These are phyloP conservation scores for Myxozyma nipponensis DNA, from an alignment of 805 yeast genomes.

Conservation along the genomic window DNA sequence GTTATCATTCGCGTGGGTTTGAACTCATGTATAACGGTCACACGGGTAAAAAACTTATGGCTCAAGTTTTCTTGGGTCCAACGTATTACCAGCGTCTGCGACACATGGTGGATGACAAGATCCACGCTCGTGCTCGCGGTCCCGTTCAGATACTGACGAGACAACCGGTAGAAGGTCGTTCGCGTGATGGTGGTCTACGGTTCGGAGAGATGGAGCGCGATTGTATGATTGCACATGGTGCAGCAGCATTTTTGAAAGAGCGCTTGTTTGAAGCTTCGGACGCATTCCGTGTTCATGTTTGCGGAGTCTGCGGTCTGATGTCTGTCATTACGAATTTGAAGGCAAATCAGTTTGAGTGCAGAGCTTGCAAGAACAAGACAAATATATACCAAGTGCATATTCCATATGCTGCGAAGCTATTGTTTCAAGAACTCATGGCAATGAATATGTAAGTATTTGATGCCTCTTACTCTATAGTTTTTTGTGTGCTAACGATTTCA, in stretches of 20 bases:
- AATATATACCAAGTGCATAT: constrained; percentile 93
- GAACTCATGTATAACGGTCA: constrained; percentile 99
- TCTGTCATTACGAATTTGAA: constrained; percentile 94
- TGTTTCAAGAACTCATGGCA: constrained; percentile 99
- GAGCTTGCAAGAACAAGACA: constrained; percentile 97
- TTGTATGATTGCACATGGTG: constrained; percentile 99
- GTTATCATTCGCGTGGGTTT: constrained; percentile 96
- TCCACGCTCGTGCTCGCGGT: constrained; percentile 98
- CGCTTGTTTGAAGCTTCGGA: constrained; percentile 98
- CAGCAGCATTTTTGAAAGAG: constrained; percentile 96
- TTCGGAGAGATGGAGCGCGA: constrained; percentile 99
- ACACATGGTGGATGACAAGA: constrained; percentile 99
- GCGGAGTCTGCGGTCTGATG: constrained; percentile 99
- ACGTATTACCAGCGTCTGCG: constrained; percentile 97
- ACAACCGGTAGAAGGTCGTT: constrained; percentile 99
- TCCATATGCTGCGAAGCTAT: constrained; percentile 96
- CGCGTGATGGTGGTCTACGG: constrained; percentile 98
- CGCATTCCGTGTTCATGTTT: constrained; percentile 95
- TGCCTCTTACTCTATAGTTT: not conserved
- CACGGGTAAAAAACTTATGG: constrained; percentile 96
- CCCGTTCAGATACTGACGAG: constrained; percentile 97
- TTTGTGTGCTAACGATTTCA: not conserved
- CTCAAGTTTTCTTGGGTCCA: constrained; percentile 99
- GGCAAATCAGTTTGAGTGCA: constrained; percentile 97
- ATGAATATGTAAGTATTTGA: constrained; percentile 65